These are phyloP conservation scores for Nemania diffusa DNA, from an alignment of 2,329 filamentous ascomycete genomes.

Conservation along the genomic window DNA sequence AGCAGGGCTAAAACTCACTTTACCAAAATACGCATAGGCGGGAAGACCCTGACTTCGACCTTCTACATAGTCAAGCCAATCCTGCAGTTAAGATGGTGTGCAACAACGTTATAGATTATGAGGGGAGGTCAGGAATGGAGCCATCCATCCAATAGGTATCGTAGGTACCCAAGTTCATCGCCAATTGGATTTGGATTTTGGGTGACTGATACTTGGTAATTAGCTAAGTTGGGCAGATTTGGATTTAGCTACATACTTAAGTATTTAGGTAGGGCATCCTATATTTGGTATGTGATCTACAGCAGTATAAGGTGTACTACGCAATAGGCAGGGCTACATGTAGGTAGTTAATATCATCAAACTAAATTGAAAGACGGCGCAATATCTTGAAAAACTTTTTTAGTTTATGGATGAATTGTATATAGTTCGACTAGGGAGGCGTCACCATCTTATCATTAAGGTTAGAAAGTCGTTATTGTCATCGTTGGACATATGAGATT, in stretches of 20 bases:
- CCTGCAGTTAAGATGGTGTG: slow-evolving; percentile 23
- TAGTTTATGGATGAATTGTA: not conserved
- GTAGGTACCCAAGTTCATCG: slow-evolving; percentile 17
- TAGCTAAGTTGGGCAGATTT: slow-evolving; percentile 17
- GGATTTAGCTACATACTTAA: not conserved
- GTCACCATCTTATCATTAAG: not conserved
- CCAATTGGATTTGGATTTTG: not conserved
- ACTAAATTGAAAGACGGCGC: not conserved
- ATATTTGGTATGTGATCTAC: not conserved
- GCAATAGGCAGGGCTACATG: no score
- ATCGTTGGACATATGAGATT: slow-evolving; percentile 16
- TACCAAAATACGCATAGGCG: slow-evolving; percentile 32
- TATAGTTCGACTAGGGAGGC: not conserved
- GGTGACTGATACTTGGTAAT: no score
- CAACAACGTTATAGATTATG: not conserved
- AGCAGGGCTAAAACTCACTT: slow-evolving; percentile 25
- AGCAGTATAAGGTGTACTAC: not conserved
- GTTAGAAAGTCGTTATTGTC: not conserved
- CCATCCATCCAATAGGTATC: slow-evolving; percentile 7
- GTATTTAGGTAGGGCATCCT: not conserved
- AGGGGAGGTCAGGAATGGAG: slow-evolving; percentile 11
- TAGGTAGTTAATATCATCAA: not conserved
- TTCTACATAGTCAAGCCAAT: slow-evolving; percentile 17
- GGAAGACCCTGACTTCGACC: slow-evolving; percentile 35
- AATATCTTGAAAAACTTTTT: not conserved